phyloP scores from a whole-genome alignment of 2,329 filamentous ascomycete species.

The Diaporthe citrichinensis region DNA sequence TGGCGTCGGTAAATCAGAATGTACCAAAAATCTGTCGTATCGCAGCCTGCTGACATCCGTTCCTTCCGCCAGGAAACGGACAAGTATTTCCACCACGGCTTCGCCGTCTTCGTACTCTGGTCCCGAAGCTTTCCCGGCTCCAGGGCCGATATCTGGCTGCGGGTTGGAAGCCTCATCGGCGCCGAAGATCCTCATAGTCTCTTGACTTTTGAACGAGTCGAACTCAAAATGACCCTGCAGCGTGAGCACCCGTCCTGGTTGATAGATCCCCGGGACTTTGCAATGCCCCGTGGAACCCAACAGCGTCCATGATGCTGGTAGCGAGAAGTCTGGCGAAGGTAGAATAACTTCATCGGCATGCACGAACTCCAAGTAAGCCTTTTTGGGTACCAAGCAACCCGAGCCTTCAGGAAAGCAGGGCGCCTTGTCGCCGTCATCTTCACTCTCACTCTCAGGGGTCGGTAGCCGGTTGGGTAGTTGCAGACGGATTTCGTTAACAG shows the following conservation, averaged over 20 bases:
- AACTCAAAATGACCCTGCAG: slow-evolving; percentile 39
- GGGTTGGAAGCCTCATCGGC: slow-evolving; percentile 5
- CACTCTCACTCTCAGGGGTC: slow-evolving; percentile 28
- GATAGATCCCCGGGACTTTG: slow-evolving; percentile 34
- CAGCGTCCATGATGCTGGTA: slow-evolving; percentile 30
- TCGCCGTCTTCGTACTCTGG: slow-evolving; percentile 17
- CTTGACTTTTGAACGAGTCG: slow-evolving; percentile 34
- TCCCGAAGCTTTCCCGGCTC: background rate
- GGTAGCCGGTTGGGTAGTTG: slow-evolving; percentile 7
- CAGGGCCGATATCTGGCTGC: background rate
- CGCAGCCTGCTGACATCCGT: background rate
- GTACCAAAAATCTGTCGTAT: background rate
- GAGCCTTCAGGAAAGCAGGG: background rate
- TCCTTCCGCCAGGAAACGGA: slow-evolving; percentile 22
- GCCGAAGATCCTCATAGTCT: slow-evolving; percentile 38
- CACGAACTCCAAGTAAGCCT: slow-evolving; percentile 33
- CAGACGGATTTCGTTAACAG: too few relatives aligned
- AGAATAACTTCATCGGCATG: slow-evolving; percentile 37
- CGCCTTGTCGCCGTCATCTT: background rate
- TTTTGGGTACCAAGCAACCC: background rate
- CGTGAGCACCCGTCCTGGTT: slow-evolving; percentile 33
- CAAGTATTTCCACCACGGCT: slow-evolving; percentile 30
- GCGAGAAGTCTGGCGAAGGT: background rate
- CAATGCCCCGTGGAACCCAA: slow-evolving; percentile 37
- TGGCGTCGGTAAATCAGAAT: background rate